Evolutionary conservation across 352 stramenopile species (phyloP).

Genomic region (Thraustotheca clavata): DNA sequence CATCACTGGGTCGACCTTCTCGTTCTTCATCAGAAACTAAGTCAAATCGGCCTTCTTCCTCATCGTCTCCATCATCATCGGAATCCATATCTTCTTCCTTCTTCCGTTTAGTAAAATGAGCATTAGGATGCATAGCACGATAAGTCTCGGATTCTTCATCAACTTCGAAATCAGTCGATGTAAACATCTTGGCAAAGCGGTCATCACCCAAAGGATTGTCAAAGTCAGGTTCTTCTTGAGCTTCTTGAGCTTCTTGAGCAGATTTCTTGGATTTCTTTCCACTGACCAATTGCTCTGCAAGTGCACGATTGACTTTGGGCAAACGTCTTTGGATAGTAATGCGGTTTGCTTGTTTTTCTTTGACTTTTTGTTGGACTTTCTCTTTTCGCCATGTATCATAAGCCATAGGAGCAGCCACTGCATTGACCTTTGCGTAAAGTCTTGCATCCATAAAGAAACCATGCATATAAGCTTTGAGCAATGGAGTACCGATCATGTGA

Average conservation of each 20-base stretch:
- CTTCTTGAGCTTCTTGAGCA: conserved; percentile 28
- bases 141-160: conserved; percentile 96
- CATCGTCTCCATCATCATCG: conserved; percentile 60
- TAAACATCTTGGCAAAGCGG: conserved; percentile 97
- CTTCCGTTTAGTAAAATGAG: conserved; percentile 53
- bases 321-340: conserved; percentile 85
- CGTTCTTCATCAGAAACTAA: conserved; percentile 56
- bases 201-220: conserved; percentile 90
- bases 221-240: conserved; percentile 29
- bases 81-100: conserved; percentile 91
- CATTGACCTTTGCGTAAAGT: conserved; percentile 95
- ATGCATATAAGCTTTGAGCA: conserved; percentile 99
- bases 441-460: conserved; percentile 99
- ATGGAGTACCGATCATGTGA: conserved; percentile 94
- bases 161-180: conserved; percentile 96
- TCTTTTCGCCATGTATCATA: conserved; percentile 98
- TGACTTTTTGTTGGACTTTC: conserved; percentile 91
- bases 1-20: conserved; percentile 31
- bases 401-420: conserved; percentile 95
- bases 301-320: conserved; percentile 86
- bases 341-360: conserved; percentile 82
- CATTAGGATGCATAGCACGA: conserved; percentile 89
- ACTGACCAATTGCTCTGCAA: conserved; percentile 78
- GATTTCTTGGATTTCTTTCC: conserved; percentile 60
- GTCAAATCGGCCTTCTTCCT: conserved; percentile 52